Evolutionary conservation across 805 yeast species (phyloP).

Genomic region (Priceomyces carsonii): DNA sequence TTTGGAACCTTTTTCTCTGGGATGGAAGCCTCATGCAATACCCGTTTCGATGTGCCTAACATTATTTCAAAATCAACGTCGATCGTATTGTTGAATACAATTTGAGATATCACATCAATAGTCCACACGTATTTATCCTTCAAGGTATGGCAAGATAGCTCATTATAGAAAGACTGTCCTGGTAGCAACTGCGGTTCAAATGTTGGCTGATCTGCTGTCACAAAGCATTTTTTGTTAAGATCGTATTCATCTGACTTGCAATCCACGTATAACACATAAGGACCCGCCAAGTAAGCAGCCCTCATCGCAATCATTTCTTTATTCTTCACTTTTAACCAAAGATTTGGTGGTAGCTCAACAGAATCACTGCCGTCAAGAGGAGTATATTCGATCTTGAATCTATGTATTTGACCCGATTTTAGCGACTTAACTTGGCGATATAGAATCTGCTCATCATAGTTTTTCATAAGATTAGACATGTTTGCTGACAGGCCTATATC

Average conservation of each 20-base stretch:
- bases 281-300: slow-evolving; percentile 88
- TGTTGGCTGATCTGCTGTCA: slow-evolving; percentile 76
- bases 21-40: slow-evolving; percentile 30
- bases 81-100: slow-evolving; percentile 69
- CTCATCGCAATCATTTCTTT: slow-evolving; percentile 69
- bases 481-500: no score
- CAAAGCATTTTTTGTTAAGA: slow-evolving; percentile 51
- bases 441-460: slow-evolving; percentile 16
- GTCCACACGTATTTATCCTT: slow-evolving; percentile 68
- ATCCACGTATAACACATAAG: slow-evolving; percentile 83
- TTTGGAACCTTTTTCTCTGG: slow-evolving; percentile 20
- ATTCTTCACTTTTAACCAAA: slow-evolving; percentile 66
- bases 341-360: slow-evolving; percentile 17
- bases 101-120: slow-evolving; percentile 78
- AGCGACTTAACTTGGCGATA: slow-evolving; percentile 45
- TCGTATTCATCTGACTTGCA: slow-evolving; percentile 67
- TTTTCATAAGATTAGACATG: slow-evolving; percentile 4
- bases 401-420: slow-evolving; percentile 59
- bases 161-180: slow-evolving; percentile 61
- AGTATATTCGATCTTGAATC: slow-evolving; percentile 54
- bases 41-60: slow-evolving; percentile 48
- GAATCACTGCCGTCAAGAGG: slow-evolving; percentile 22
- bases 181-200: slow-evolving; percentile 73
- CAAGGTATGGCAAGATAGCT: slow-evolving; percentile 64
- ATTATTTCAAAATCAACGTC: slow-evolving; percentile 66